Evolutionary conservation across 1,284 basidiomycete species (phyloP), one percentile per base, ranked within the genome.

Genomic region (Sphagnurus paluster): DNA sequence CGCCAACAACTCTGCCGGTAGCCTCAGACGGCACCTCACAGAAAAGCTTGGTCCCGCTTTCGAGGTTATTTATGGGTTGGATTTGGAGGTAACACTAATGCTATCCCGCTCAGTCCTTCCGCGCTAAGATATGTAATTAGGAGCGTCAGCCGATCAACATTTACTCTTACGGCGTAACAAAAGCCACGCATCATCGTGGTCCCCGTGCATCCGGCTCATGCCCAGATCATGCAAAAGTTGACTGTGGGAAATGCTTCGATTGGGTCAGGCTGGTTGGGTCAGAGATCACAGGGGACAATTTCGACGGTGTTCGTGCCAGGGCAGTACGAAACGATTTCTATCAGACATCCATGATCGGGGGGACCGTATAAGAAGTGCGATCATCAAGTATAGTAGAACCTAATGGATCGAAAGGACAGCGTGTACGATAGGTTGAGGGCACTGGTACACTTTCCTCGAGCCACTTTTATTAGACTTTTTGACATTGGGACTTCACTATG

Each of bases 101-200:
- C 20, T 19, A 43, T 25, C 14, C 23, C 20, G 14, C 21, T 23
- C 37, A 14, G 5, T 32, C 3, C 14, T 28, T 21, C 14, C 10
- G 23, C 16, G 16, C 34, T 37, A 16, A 42, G n/a, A 11, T 8
- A 14, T 14, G 13, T 36, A n/a, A 30, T n/a, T 23, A 50, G 48
- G 24, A 5, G 6, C 48, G 48, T 8, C 38, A 35, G n/a, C 29
- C 49, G 3, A 47, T 51, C 9, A 51, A 51, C 20, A 35, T 51
- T 10, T 51, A 51, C 42, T 28, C 49, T 10, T 44, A 39, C 21
- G 49, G 49, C 40, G 45, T 51, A 19, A 51, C 30, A 44, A 46
- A 46, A 44, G 39, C 44, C 33, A 51, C 46, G 1, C 49, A 51
- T 24, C 46, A 48, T 34, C 49, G 49, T 23, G 49, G 49, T n/a